Evolutionary conservation across 768 basidiomycete species (phyloP), one percentile per base, ranked within the genome.

Genomic region (Russula sp.): DNA sequence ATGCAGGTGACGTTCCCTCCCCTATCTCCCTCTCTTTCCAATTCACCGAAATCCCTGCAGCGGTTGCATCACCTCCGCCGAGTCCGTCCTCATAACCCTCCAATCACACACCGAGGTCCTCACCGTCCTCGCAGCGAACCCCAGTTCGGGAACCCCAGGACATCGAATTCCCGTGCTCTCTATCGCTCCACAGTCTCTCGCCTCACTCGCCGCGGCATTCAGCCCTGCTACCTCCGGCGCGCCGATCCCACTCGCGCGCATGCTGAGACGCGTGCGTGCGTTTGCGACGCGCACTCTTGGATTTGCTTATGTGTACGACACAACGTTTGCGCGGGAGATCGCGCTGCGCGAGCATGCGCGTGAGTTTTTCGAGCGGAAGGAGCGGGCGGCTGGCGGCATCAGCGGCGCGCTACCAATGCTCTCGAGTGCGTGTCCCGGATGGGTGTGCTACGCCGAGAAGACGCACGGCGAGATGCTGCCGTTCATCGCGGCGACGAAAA

Each of bases 361-460:
- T 27, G 97, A 98, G 73, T 96, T 91, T 71, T 70, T 80, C 59
- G 93, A 96, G 70, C 40, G 63, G 42, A 82, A 79, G 70, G 71
- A 75, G 44, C 70, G 74, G 42, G 49, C 51, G 11, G 65, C 66
- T n/a, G 70, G 71, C 3, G 58, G 67, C 6, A 70, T 72, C 14
- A 59, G 64, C 2, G 73, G 74, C 0, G 76, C 77, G 59, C 74
- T 98, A 32, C 97, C 97, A 0, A 94, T 99, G 86, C 78, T 99
- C 31, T 88, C 94, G 4, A 94, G 93, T 68, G 93, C 97, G 16
- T 98, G 97, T 76, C 97, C 97, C 0, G 97, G 97, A 16, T 98
- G 97, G 97, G 89, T 99, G 61, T 99, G 97, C 73, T 98, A 98
- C 73, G 96, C 94, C 18, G 97, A 99, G 75, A 99, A 99, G 78